phyloP scores from a whole-genome alignment of 225 moss, liverwort and hornwort genomes.

The Pseudoscleropodium purum region DNA sequence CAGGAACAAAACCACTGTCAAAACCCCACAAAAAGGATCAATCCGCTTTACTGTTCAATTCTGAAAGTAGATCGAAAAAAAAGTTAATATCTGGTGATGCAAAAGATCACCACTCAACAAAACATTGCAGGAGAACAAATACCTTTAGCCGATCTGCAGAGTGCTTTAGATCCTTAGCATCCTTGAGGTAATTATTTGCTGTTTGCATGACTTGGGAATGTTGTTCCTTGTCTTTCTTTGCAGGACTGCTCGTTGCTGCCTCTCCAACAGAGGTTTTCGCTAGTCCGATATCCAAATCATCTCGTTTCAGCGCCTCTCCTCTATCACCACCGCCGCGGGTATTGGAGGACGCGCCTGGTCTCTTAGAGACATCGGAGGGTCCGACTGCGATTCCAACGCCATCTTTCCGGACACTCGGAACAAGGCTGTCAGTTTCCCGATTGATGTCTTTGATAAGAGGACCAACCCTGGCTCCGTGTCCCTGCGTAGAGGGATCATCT shows the following conservation, averaged over 20 bases:
- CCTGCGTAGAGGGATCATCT: constrained; percentile 45
- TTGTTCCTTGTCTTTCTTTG: constrained; percentile 49
- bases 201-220: constrained; percentile 31
- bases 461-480: constrained; percentile 28
- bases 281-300: constrained; percentile 22
- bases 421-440: constrained; percentile 51
- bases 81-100: neutral
- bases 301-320: constrained; percentile 34
- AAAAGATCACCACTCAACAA: neutral
- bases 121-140: neutral
- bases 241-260: constrained; percentile 50
- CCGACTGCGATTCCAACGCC: constrained; percentile 26
- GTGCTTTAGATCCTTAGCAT: constrained; percentile 71
- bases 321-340: constrained; percentile 25
- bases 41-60: neutral
- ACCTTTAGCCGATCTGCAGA: constrained; percentile 89
- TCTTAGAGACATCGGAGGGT: constrained; percentile 21
- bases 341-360: constrained; percentile 30
- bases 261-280: constrained; percentile 28
- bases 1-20: constrained; percentile 5
- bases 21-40: neutral
- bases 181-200: constrained; percentile 37
- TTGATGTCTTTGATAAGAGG: constrained; percentile 12
- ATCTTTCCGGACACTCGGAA: constrained; percentile 46
- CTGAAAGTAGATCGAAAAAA: neutral